A percentile compares a stretch with the other conserved stretches of the same genome.
phyloP scores from a whole-genome alignment of 192 early-diverging fungal species.

The Diversispora epigaea region DNA sequence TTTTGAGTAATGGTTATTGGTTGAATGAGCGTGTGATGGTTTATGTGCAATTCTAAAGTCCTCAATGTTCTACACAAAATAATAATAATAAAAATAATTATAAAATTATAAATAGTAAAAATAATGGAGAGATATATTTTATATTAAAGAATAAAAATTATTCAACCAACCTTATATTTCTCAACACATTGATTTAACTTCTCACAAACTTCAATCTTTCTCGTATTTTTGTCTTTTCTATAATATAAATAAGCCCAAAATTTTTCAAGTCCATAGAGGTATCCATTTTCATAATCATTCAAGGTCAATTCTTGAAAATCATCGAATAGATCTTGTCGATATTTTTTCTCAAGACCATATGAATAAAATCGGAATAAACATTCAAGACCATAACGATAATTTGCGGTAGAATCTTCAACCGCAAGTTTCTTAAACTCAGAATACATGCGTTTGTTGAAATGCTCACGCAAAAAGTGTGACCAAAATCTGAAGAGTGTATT shows the following conservation, averaged over 20 bases:
- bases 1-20: no score
- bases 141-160: no score
- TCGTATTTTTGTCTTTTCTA: constrained; percentile 78
- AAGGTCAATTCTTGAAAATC: constrained; percentile 87
- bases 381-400: constrained; percentile 95
- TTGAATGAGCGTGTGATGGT: no score
- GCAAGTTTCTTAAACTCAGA: constrained; percentile 88
- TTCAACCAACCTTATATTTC: constrained; percentile 54
- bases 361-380: constrained; percentile 98
- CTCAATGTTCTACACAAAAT: no score
- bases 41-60: no score
- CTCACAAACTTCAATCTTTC: constrained; percentile 55
- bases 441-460: constrained; percentile 94
- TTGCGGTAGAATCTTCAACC: constrained; percentile 80
- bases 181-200: constrained; percentile 58
- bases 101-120: no score
- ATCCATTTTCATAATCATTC: constrained; percentile 70
- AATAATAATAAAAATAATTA: no score
- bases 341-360: constrained; percentile 90
- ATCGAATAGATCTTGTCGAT: constrained; percentile 77
- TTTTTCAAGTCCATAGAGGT: constrained; percentile 91
- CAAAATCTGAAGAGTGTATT: constrained; percentile 97
- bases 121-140: no score
- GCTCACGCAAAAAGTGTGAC: constrained; percentile 96
- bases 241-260: constrained; percentile 94